phyloP scores from a whole-genome alignment of 208 protist genomes.

The Leishmania aethiopica region DNA sequence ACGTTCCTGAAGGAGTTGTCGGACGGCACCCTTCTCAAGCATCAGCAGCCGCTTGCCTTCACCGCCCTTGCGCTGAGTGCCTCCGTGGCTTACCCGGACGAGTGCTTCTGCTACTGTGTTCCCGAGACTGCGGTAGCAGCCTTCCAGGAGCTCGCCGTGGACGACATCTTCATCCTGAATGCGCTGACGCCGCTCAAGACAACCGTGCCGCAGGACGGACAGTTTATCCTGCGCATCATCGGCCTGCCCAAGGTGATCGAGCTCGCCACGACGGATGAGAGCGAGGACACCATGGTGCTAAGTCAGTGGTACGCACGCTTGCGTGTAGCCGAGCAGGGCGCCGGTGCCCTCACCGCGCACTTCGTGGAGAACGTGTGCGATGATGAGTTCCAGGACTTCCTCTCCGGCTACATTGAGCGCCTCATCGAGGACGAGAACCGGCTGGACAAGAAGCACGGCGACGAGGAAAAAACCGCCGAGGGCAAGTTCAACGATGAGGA shows the following conservation, averaged over 20 bases:
- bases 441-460: constrained; percentile 45
- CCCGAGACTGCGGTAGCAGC: constrained; percentile 23
- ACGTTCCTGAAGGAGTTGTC: constrained; percentile 37
- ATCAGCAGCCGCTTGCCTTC: constrained; percentile 54
- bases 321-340: constrained; percentile 46
- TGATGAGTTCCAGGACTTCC: constrained; percentile 47
- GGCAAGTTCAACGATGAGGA: constrained; percentile 12
- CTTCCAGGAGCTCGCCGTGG: constrained; percentile 32
- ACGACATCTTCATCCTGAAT: constrained; percentile 48
- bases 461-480: constrained; percentile 16
- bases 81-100: constrained; percentile 54
- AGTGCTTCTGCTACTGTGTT: constrained; percentile 62
- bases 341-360: constrained; percentile 44
- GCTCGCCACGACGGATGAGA: constrained; percentile 51
- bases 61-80: constrained; percentile 68
- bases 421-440: constrained; percentile 61
- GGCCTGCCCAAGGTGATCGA: constrained; percentile 78
- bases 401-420: constrained; percentile 43
- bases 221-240: constrained; percentile 45
- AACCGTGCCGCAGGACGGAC: constrained; percentile 25
- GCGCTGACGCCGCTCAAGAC: constrained; percentile 54
- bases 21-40: constrained; percentile 46
- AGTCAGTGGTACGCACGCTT: constrained; percentile 67
- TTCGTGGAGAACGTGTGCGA: constrained; percentile 65
- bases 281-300: constrained; percentile 58